These are phyloP conservation scores for Cyberlindnera japonica DNA, from an alignment of 805 yeast species.

Conservation along the genomic window DNA sequence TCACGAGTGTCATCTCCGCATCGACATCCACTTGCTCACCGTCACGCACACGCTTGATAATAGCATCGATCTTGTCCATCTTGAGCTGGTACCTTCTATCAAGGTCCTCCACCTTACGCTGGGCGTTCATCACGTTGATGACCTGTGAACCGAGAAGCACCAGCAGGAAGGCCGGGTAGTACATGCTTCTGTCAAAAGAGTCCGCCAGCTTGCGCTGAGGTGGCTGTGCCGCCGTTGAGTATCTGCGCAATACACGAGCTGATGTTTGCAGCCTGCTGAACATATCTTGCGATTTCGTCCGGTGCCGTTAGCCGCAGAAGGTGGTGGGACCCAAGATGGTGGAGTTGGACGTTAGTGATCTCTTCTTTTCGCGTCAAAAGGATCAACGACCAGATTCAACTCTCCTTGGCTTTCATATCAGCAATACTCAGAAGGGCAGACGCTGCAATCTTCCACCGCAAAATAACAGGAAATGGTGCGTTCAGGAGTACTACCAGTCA, in stretches of 20 bases:
- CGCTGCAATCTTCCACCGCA: too few species aligned
- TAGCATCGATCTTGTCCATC: conserved; percentile 33
- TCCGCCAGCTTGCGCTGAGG: conserved; percentile 8
- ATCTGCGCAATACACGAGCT: too few species aligned
- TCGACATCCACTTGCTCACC: conserved; percentile 39
- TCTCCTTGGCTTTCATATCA: too few species aligned
- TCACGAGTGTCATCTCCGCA: conserved; percentile 37
- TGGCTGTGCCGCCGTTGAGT: neutral
- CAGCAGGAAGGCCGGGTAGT: conserved; percentile 39
- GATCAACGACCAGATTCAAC: too few species aligned
- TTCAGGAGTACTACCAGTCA: conserved; percentile 31
- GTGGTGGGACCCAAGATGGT: too few species aligned
- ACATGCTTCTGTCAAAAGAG: conserved; percentile 32
- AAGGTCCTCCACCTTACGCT: conserved; percentile 38
- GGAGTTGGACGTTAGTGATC: too few species aligned
- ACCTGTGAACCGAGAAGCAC: conserved; percentile 45
- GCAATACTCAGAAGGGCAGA: too few species aligned
- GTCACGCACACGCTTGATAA: conserved; percentile 34
- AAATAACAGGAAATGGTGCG: too few species aligned
- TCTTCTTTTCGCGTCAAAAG: too few species aligned
- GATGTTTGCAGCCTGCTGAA: too few species aligned
- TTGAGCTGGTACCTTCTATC: conserved; percentile 37
- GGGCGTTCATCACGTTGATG: conserved; percentile 41
- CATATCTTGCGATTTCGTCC: too few species aligned
- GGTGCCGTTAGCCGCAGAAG: too few species aligned